phyloP scores from a whole-genome alignment of 148 eudicot species.

The Beta vulgaris region DNA sequence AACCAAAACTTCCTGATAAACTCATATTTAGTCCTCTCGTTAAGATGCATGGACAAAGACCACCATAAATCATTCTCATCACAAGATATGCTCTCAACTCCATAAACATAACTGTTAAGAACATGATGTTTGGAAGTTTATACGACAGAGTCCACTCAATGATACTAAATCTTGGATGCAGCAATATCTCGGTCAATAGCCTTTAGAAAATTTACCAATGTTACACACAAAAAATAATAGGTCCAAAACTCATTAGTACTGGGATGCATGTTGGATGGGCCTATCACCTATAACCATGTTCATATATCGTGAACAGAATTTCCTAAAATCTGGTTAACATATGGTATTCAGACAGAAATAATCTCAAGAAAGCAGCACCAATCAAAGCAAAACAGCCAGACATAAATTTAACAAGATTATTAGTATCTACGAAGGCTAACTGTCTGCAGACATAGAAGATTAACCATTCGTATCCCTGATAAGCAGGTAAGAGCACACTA shows the following conservation, averaged over 20 bases:
- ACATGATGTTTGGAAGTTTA: not conserved
- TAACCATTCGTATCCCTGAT: not conserved
- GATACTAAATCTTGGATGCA: not conserved
- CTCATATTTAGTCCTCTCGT: not conserved
- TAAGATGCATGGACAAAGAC: not conserved
- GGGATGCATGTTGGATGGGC: too few relatives aligned
- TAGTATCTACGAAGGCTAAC: not conserved
- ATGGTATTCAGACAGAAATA: too few relatives aligned
- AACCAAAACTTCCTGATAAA: not conserved
- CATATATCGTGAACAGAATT: too few relatives aligned
- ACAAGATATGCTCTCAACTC: not conserved
- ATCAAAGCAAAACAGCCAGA: not conserved
- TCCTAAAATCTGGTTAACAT: too few relatives aligned
- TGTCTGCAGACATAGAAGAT: not conserved
- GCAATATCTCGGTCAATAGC: not conserved
- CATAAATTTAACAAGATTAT: not conserved
- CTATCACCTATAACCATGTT: too few relatives aligned
- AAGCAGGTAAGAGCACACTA: not conserved
- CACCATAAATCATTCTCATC: not conserved
- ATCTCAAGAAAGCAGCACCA: not conserved
- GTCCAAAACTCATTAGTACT: not conserved
- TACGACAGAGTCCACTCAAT: not conserved
- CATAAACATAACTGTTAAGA: not conserved
- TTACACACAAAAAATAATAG: not conserved
- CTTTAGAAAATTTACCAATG: not conserved